phyloP scores from a whole-genome alignment of 225 moss, liverwort and hornwort species.

The Bryum argenteum region DNA sequence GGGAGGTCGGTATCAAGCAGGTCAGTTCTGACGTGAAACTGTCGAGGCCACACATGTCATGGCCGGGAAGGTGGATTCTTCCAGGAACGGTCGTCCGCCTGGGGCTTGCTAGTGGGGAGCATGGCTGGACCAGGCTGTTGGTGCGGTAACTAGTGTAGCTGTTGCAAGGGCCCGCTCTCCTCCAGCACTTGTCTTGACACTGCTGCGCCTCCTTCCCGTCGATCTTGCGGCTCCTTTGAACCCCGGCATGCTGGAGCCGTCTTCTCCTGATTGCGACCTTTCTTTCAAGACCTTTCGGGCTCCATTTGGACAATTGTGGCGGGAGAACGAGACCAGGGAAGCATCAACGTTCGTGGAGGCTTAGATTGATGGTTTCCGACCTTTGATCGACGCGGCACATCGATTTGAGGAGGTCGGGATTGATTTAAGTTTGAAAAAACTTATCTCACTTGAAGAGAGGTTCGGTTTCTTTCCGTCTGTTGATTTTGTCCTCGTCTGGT shows the following conservation, averaged over 20 bases:
- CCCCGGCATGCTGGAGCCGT: background rate
- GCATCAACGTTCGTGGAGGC: background rate
- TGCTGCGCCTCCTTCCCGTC: background rate
- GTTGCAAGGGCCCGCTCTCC: conserved; percentile 13
- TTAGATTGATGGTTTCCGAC: conserved; percentile 18
- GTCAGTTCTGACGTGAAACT: background rate
- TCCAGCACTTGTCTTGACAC: background rate
- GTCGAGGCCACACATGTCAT: background rate
- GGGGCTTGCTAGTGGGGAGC: background rate
- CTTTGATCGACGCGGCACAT: background rate
- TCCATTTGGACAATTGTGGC: conserved; percentile 15
- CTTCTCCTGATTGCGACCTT: background rate
- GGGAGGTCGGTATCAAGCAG: conserved; percentile 19
- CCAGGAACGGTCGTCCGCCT: conserved; percentile 10
- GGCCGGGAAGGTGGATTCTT: background rate
- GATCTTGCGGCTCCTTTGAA: background rate
- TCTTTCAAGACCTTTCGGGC: background rate
- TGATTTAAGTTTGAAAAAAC: conserved; percentile 7
- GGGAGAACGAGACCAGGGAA: conserved; percentile 9
- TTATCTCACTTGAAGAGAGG: background rate
- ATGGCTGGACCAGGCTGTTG: conserved; percentile 36
- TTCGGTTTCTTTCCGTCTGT: background rate
- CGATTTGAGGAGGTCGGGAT: conserved; percentile 12
- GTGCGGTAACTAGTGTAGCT: conserved; percentile 9
- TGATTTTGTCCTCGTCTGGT: background rate